phyloP scores from a whole-genome alignment of 2,329 filamentous ascomycete species.

The Claviceps pazoutovae region DNA sequence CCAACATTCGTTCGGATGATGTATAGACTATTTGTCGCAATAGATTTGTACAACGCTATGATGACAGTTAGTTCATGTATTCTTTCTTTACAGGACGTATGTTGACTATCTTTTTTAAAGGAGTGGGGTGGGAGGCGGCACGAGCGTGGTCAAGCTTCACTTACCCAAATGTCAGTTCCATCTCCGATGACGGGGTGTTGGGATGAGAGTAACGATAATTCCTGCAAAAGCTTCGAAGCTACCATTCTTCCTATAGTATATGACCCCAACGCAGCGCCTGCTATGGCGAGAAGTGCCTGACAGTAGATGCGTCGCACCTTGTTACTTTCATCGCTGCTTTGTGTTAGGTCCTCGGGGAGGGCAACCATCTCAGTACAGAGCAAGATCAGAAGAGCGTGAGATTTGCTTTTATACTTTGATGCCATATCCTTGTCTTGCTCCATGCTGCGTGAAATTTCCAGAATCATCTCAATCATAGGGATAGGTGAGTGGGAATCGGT shows the following conservation, averaged over 20 bases:
- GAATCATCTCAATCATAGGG: conserved; percentile 21
- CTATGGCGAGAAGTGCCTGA: conserved; percentile 23
- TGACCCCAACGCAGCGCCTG: conserved; percentile 20
- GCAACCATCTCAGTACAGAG: conserved; percentile 28
- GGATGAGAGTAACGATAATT: conserved; percentile 22
- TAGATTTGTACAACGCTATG: conserved; percentile 17
- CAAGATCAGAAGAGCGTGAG: conserved; percentile 24
- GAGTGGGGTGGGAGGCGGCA: too few relatives aligned
- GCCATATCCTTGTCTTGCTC: conserved; percentile 7
- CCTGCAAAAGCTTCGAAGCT: conserved; percentile 28
- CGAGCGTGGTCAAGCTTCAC: not conserved
- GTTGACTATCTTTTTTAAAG: too few relatives aligned
- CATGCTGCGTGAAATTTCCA: conserved; percentile 19
- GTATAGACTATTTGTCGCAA: conserved; percentile 15
- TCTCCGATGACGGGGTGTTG: conserved; percentile 18
- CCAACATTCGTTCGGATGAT: conserved; percentile 9
- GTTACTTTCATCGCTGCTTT: conserved; percentile 13
- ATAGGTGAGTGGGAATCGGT: conserved; percentile 18
- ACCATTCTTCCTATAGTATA: conserved; percentile 25
- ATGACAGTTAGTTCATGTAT: not conserved
- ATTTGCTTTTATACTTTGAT: conserved; percentile 20
- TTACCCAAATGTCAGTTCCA: conserved; percentile 29
- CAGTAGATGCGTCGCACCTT: conserved; percentile 22
- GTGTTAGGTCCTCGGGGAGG: conserved; percentile 18
- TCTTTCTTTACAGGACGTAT: too few relatives aligned